Evolutionary conservation across 23 red algal genomes (phyloP), one percentile per base, ranked within the genome.

Genomic region (Pyropia haitanensis): DNA sequence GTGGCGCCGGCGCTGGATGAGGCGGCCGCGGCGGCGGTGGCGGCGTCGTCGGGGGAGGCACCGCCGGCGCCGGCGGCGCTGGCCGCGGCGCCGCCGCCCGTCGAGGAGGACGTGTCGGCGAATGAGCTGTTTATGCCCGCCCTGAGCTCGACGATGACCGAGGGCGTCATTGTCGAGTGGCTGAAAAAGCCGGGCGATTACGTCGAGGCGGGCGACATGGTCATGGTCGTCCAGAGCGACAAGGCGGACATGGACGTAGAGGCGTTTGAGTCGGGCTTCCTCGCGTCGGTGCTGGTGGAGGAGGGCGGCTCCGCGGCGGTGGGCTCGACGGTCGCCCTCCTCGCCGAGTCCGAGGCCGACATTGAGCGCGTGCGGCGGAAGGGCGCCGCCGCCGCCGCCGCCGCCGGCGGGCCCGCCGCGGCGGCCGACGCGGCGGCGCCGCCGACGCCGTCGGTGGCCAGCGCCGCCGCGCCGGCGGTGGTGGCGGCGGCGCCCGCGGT

Each of bases 211-310:
- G 94, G 94, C 16, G 94, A 91, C 25, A 76, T 77, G 6, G 71
- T 98, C 52, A 98, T 98, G 94, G 85, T 91, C n/a, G 94, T 91
- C 7, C 86, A 98, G 70, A 89, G 83, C 19, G 94, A 98, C 65
- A 98, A 98, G 80, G 85, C 85, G 13, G 85, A 90, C 55, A 98
- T 98, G 94, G 94, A 98, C 50, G 85, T 90, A 25, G 94, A 98
- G 58, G 66, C 94, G 24, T 98, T 90, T 49, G 94, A 98, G 18
- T 49, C 54, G 14, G 94, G 94, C 34, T 88, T 53, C 48, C 58
- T 98, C 34, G 85, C 94, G 20, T 71, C 85, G 58, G 68, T 98
- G 46, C 51, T 51, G n/a, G 61, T 87, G 30, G 68, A 80, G 17
- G 75, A 63, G 12, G 94, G 88, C 57, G 68, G 49, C 28, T 31